These are phyloP conservation scores for Venturia nashicola DNA, from an alignment of 2,329 filamentous ascomycete species.

Conservation along the genomic window DNA sequence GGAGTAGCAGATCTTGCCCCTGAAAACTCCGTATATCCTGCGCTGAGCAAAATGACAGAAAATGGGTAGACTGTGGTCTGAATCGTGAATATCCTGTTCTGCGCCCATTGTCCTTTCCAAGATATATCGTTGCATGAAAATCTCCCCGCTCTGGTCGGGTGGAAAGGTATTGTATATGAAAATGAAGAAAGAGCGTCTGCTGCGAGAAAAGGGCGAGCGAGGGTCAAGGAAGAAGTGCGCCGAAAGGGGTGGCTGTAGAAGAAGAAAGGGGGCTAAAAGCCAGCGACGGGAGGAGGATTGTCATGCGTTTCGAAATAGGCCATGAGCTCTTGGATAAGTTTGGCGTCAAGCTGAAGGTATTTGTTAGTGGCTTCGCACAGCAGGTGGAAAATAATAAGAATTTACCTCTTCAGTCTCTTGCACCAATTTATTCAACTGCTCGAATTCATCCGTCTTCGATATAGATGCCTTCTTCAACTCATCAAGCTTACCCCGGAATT, in stretches of 20 bases:
- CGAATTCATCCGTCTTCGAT: constrained; percentile 11
- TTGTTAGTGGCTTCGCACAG: neutral
- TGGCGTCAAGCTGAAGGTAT: constrained; percentile 8
- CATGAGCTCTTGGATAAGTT: constrained; percentile 11
- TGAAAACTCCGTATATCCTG: neutral
- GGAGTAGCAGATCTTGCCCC: neutral
- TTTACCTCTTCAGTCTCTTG: constrained; percentile 11
- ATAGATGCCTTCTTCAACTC: constrained; percentile 10
- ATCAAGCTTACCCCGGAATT: constrained; percentile 10
- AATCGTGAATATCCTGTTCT: neutral
- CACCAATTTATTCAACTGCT: constrained; percentile 10
- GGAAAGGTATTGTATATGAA: neutral
- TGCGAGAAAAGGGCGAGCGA: neutral
- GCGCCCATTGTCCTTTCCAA: neutral
- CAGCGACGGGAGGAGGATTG: constrained; percentile 10
- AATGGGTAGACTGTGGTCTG: neutral
- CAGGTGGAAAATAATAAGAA: neutral
- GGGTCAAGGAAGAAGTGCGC: neutral
- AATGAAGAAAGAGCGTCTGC: neutral
- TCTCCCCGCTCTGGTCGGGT: neutral
- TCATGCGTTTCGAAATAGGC: constrained; percentile 12
- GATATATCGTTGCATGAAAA: neutral
- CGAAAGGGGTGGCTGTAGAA: neutral
- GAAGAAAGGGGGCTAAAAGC: constrained; percentile 5
- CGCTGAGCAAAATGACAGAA: neutral